These are phyloP conservation scores for Ophiosphaerella herpotricha DNA, from an alignment of 2,329 filamentous ascomycete species.

Conservation along the genomic window DNA sequence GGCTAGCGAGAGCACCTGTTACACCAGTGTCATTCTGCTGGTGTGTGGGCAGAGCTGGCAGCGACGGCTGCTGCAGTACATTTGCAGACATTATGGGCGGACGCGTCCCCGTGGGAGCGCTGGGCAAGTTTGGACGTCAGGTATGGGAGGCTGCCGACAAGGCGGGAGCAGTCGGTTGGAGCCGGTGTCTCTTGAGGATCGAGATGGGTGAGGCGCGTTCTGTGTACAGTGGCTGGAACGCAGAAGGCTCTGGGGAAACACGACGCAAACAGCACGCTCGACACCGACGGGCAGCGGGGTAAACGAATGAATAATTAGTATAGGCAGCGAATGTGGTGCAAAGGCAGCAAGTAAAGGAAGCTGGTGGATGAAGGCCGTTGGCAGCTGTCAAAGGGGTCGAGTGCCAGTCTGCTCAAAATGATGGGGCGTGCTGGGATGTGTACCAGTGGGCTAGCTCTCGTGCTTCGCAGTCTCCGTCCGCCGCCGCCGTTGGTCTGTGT, in stretches of 20 bases:
- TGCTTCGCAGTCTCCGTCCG: slow-evolving; percentile 15
- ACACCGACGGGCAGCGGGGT: slow-evolving; percentile 4
- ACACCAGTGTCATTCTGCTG: slow-evolving; percentile 77
- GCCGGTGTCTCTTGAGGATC: slow-evolving; percentile 5
- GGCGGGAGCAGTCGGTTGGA: slow-evolving; percentile 11
- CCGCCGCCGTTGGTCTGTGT: slow-evolving; percentile 23
- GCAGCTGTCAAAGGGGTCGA: slow-evolving; percentile 26
- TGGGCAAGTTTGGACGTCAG: slow-evolving; percentile 33
- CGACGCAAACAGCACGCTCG: slow-evolving; percentile 9
- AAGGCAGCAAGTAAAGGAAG: slow-evolving; percentile 38
- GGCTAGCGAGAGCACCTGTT: slow-evolving; percentile 80
- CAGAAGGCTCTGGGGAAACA: slow-evolving; percentile 20
- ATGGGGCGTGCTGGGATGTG: slow-evolving; percentile 22
- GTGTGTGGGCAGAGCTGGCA: slow-evolving; percentile 70
- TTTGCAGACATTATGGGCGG: slow-evolving; percentile 63
- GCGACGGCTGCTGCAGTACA: slow-evolving; percentile 68
- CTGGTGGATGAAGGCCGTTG: slow-evolving; percentile 22
- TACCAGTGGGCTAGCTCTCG: slow-evolving; percentile 1
- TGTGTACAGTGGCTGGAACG: slow-evolving; percentile 30
- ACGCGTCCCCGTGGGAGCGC: slow-evolving; percentile 47
- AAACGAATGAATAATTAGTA: slow-evolving; percentile 19
- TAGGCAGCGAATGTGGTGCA: slow-evolving; percentile 38
- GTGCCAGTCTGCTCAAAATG: slow-evolving; percentile 19
- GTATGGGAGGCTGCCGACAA: slow-evolving; percentile 8
- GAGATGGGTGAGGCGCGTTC: slow-evolving; percentile 12